These are phyloP conservation scores for Mucuna pruriens DNA, from an alignment of 306 rosid genomes.

Conservation along the genomic window DNA sequence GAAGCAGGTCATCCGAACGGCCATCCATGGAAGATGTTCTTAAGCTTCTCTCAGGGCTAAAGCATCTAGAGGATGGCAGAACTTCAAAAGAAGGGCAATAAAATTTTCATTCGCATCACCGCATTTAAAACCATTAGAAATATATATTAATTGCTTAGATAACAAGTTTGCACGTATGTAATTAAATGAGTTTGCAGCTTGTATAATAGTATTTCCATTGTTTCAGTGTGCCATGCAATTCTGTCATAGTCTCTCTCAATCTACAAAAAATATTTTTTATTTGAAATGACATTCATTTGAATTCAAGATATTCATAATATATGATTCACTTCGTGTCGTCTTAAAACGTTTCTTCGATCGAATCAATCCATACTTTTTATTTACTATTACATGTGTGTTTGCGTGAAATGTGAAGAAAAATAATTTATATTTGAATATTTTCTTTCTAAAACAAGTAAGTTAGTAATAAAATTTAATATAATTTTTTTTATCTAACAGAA, in stretches of 20 bases:
- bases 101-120: constrained; percentile 40
- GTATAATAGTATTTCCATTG: constrained; percentile 38
- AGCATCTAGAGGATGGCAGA: constrained; percentile 42
- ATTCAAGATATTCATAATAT: background rate
- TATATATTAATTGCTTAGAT: constrained; percentile 40
- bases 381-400: background rate
- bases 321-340: background rate
- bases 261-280: background rate
- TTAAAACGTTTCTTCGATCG: background rate
- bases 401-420: too few species aligned
- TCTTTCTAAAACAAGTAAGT: too few species aligned
- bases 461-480: too few species aligned
- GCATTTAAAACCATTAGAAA: constrained; percentile 12
- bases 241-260: constrained; percentile 9
- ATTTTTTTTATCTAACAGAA: too few species aligned
- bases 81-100: constrained; percentile 44
- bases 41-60: constrained; percentile 69
- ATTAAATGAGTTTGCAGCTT: constrained; percentile 45
- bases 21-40: constrained; percentile 79
- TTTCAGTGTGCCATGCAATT: constrained; percentile 35
- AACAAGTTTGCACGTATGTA: constrained; percentile 52
- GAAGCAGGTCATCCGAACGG: constrained; percentile 59
- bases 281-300: constrained; percentile 20
- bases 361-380: background rate
- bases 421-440: too few species aligned